Evolutionary conservation across 805 yeast genomes (phyloP), one percentile per base, ranked within the genome.

Genomic region (Sporopachydermia quercuum): DNA sequence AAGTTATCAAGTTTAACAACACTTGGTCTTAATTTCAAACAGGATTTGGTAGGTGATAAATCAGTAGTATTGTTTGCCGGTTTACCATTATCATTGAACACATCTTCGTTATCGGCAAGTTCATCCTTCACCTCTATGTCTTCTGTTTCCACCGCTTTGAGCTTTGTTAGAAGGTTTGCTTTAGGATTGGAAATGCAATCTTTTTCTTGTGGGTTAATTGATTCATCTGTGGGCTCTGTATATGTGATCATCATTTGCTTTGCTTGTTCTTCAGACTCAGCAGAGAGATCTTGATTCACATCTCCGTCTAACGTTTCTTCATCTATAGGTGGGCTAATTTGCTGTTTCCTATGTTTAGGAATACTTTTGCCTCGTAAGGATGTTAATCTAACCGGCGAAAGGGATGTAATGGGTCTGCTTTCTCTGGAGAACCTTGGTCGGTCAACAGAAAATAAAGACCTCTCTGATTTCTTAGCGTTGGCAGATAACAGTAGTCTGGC

Each of bases 41-140:
- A 36, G 8, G 38, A 36, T 18, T 36, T 36, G 6, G n/a, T 36
- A 11, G 38, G 38, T 16, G 38, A 36, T 16, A 18, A 11, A 23
- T 23, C 30, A 8, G 30, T 23, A 8, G 30, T 8, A 8, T 23
- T 8, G 13, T 8, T n/a, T n/a, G n/a, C 30, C 13, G 30, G n/a
- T 8, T 8, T 8, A 8, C 30, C 30, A n/a, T 23, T 23, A 23
- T 23, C 30, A n/a, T n/a, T 23, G 30, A 23, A 23, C n/a, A 23
- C 30, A n/a, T 23, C 30, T 8, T 23, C 30, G 30, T 8, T 8
- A 8, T 8, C 8, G n/a, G 30, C 13, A 23, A 8, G 8, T 23
- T 8, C n/a, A 8, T 23, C 30, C 30, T 23, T 23, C n/a, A 23
- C 30, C n/a, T 23, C 30, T 8, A 8, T n/a, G 8, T 23, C 30